Percentiles rank a stretch among this genome's conserved stretches.
Evolutionary conservation across 1,139 yeast species (phyloP).

Genomic region (Scheffersomyces quercinus): DNA sequence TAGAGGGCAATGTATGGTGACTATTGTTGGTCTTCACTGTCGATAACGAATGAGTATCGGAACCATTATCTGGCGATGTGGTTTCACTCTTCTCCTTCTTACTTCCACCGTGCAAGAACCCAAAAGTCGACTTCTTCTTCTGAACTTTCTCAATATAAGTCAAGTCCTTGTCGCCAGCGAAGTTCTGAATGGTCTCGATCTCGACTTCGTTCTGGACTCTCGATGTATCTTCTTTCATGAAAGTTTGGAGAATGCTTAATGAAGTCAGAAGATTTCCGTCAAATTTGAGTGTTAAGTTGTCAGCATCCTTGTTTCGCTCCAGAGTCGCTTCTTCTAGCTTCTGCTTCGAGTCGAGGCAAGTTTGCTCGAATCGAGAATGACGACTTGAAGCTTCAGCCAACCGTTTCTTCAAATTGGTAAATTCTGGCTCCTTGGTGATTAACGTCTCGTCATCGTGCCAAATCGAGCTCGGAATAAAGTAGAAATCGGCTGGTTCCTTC

Average conservation of each 20-base stretch:
- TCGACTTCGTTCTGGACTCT: slow-evolving; percentile 81
- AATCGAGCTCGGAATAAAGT: slow-evolving; percentile 83
- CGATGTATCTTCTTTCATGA: slow-evolving; percentile 71
- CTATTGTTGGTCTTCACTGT: slow-evolving; percentile 32
- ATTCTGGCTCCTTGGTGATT: slow-evolving; percentile 61
- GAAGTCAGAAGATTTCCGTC: slow-evolving; percentile 60
- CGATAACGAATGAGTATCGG: slow-evolving; percentile 31
- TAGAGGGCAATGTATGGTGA: slow-evolving; percentile 25
- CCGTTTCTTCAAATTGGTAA: slow-evolving; percentile 61
- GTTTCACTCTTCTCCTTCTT: slow-evolving; percentile 9
- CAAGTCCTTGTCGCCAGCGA: slow-evolving; percentile 75
- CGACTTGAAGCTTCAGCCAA: slow-evolving; percentile 52
- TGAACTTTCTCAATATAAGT: slow-evolving; percentile 45
- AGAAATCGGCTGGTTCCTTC: slow-evolving; percentile 85
- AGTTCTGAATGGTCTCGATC: slow-evolving; percentile 84
- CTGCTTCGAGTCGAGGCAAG: slow-evolving; percentile 51
- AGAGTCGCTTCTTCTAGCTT: slow-evolving; percentile 49
- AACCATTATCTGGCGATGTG: slow-evolving; percentile 12
- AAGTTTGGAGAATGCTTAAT: slow-evolving; percentile 56
- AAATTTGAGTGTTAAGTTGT: slow-evolving; percentile 40
- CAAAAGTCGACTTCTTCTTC: slow-evolving; percentile 56
- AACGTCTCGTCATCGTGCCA: slow-evolving; percentile 97
- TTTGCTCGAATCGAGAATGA: slow-evolving; percentile 44
- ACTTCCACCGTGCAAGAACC: slow-evolving; percentile 42
- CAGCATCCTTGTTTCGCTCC: slow-evolving; percentile 33